Evolutionary conservation across 257 asterid genomes (phyloP), one percentile per base, ranked within the genome.

Genomic region (Thymus quinquecostatus): DNA sequence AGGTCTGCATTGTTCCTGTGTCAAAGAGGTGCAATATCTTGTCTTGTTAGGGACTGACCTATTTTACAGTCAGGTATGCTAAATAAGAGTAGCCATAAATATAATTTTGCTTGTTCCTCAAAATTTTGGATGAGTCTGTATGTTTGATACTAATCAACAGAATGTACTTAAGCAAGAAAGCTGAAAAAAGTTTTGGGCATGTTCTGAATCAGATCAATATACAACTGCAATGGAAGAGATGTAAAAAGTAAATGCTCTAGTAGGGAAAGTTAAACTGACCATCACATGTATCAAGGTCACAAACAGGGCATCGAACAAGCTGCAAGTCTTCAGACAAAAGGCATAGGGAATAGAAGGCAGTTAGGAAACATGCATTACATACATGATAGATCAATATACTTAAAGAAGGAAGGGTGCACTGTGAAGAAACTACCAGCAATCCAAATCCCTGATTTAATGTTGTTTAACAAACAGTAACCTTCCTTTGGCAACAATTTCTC

Each of bases 241-340:
- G 45, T 9, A 33, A 33, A 49, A 32, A 48, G 64, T 58, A 44
- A 64, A 55, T 62, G 33, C 49, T 68, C 55, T 49, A 62, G 50
- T 51, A 2, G 41, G 73, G 50, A 32, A 58, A 44, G 51, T 69
- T 64, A 6, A 63, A 78, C 91, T 83, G 75, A 95, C 99, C 99
- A 68, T 95, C 99, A 72, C 99, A 95, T 13, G 96, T 72, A 62
- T 88, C 89, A 72, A 95, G 88, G 77, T 95, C 96, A 43, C 98
- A 95, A 64, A 92, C 97, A 28, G 98, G 99, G 77, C 99, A 95
- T 34, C 96, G 89, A 44, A 87, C 99, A 74, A 95, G 98, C 87
- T 95, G 99, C 84, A 95, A 80, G 84, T 95, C 98, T 95, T 82
- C 73, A 81, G 53, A 69, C 62, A 79, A 30, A 62, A 78, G 44